These are phyloP conservation scores for Miscanthus lutarioriparius DNA, from an alignment of 176 grass and related monocot species.

Conservation along the genomic window DNA sequence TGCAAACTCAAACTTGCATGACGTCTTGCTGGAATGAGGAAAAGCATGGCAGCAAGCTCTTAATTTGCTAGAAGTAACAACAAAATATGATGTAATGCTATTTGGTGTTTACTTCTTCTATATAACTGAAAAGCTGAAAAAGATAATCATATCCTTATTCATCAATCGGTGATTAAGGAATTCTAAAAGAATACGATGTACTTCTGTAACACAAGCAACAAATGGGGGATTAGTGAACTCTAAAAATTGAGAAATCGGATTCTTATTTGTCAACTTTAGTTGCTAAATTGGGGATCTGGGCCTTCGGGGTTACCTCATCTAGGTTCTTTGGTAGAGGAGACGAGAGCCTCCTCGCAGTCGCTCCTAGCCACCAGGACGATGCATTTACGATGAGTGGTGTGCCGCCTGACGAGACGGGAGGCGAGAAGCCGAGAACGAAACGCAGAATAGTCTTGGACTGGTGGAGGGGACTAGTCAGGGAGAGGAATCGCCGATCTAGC, in stretches of 20 bases:
- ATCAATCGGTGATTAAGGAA: neutral
- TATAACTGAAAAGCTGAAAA: neutral
- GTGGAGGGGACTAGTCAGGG: neutral
- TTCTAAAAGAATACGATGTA: neutral
- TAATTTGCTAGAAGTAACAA: neutral
- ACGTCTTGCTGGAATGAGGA: neutral
- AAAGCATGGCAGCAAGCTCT: neutral
- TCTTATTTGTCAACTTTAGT: neutral
- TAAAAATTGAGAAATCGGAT: neutral
- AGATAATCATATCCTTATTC: neutral
- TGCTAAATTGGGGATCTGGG: neutral
- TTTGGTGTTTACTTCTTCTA: neutral
- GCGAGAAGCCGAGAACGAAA: neutral
- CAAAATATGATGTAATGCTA: neutral
- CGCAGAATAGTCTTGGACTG: neutral
- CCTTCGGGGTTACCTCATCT: neutral
- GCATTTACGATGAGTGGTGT: neutral
- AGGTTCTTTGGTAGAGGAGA: neutral
- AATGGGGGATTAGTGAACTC: neutral
- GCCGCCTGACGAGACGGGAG: neutral
- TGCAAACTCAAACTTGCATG: neutral
- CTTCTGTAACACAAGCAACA: neutral
- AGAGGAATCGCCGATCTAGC: neutral
- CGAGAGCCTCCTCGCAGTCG: neutral
- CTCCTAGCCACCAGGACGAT: neutral